These are phyloP conservation scores for Mycena latifolia DNA, from an alignment of 768 basidiomycete species.

Conservation along the genomic window DNA sequence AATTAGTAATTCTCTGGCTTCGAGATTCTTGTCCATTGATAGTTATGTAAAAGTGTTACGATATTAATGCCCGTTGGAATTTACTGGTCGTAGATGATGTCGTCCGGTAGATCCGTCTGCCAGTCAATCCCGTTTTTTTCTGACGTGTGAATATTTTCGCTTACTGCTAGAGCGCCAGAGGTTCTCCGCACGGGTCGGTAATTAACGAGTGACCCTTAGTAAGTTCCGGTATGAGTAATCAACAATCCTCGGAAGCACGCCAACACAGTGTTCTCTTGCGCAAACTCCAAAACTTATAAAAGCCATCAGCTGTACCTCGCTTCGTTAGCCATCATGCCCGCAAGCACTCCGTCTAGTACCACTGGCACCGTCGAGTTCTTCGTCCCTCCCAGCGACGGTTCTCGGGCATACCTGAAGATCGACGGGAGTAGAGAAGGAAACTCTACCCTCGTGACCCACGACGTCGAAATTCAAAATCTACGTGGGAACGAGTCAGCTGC, in stretches of 20 bases:
- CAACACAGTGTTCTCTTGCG: background rate
- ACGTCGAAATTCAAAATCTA: constrained; percentile 61
- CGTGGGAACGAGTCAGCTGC: constrained; percentile 25
- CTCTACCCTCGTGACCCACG: constrained; percentile 41
- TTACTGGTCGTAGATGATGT: too few species aligned
- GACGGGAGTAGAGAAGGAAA: constrained; percentile 57
- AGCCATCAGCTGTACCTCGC: background rate
- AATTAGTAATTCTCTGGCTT: too few species aligned
- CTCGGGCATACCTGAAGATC: constrained; percentile 52
- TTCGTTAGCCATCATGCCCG: constrained; percentile 1
- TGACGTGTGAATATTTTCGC: too few species aligned
- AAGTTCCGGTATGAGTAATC: too few species aligned
- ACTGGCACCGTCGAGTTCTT: constrained; percentile 53
- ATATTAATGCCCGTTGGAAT: too few species aligned
- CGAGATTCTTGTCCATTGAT: too few species aligned
- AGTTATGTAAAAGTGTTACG: too few species aligned
- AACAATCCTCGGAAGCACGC: constrained; percentile 9
- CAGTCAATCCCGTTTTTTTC: too few species aligned
- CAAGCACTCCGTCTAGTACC: constrained; percentile 34
- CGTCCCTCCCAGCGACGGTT: constrained; percentile 52
- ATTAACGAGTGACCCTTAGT: too few species aligned
- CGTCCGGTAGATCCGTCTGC: too few species aligned
- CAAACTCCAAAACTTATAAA: background rate
- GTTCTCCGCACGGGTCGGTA: too few species aligned
- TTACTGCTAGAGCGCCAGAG: too few species aligned